Percentiles rank a stretch among this genome's conserved stretches.
These are phyloP conservation scores for Gracilaria domingensis DNA, from an alignment of 23 red algal genomes.

Conservation along the genomic window DNA sequence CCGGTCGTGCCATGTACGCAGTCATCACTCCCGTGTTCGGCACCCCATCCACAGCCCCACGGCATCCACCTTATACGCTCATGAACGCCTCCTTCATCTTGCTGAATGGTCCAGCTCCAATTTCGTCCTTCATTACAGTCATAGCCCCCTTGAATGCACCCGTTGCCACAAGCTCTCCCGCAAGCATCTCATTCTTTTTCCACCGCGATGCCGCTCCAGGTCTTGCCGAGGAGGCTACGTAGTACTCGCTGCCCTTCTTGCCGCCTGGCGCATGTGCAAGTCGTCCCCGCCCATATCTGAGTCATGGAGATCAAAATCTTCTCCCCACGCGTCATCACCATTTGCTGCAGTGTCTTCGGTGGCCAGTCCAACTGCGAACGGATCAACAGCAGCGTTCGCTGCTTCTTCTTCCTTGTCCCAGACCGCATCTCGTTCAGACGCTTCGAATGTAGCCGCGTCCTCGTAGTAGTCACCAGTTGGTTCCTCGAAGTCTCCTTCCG, in stretches of 20 bases:
- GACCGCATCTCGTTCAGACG: too few relatives aligned
- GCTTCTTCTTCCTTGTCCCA: conserved; percentile 68
- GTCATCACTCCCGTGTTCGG: conserved; percentile 48
- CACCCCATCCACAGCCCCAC: conserved; percentile 58
- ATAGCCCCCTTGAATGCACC: too few relatives aligned
- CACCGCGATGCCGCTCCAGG: conserved; percentile 52
- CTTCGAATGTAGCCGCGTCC: too few relatives aligned
- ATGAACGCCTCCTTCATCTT: too few relatives aligned
- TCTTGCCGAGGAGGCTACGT: conserved; percentile 73
- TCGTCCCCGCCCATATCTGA: conserved; percentile 19
- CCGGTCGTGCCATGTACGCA: conserved; percentile 43
- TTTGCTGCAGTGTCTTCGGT: conserved; percentile 52
- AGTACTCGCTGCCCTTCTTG: conserved; percentile 62
- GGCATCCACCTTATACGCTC: conserved; percentile 64
- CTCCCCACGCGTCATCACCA: conserved; percentile 80
- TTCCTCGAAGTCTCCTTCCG: too few relatives aligned
- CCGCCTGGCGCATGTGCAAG: neutral
- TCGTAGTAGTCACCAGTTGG: too few relatives aligned
- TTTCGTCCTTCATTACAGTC: too few relatives aligned
- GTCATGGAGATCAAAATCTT: conserved; percentile 80
- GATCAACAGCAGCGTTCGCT: conserved; percentile 61
- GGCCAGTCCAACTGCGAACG: conserved; percentile 75
- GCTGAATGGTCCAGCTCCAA: too few relatives aligned
- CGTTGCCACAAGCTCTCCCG: too few relatives aligned
- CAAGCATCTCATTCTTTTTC: too few relatives aligned